Conservation (phyloP, 768 basidiomycete genomes). For the Lactarius sp. region DNA sequence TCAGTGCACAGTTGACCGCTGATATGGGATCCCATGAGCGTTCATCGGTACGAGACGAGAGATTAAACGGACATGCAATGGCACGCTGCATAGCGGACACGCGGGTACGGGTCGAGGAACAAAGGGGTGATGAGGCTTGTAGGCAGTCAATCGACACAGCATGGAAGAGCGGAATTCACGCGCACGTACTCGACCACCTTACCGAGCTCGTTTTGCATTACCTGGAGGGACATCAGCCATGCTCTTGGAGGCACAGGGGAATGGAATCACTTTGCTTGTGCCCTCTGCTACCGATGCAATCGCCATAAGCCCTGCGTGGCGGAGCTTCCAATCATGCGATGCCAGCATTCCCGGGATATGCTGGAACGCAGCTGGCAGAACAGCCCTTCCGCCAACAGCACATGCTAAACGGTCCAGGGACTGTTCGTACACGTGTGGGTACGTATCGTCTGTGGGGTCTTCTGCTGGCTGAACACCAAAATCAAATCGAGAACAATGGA, state of each 20-base stretch:
- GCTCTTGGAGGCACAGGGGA: not conserved
- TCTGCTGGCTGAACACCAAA: constrained; percentile 49
- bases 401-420: constrained; percentile 76
- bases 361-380: constrained; percentile 77
- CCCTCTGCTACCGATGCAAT: constrained; percentile 85
- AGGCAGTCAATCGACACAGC: not conserved
- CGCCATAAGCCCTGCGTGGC: constrained; percentile 84
- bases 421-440: constrained; percentile 78
- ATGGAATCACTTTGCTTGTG: constrained; percentile 52
- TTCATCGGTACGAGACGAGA: not conserved
- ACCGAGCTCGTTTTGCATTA: constrained; percentile 76
- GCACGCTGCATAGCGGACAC: constrained; percentile 71
- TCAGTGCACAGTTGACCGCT: constrained; percentile 90
- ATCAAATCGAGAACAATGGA: not conserved
- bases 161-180: not conserved
- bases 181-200: constrained; percentile 71
- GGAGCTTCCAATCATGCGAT: constrained; percentile 76
- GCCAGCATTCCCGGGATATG: constrained; percentile 79
- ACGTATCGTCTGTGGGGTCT: constrained; percentile 56
- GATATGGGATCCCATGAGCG: constrained; percentile 11
- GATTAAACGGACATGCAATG: constrained; percentile 64
- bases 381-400: constrained; percentile 68
- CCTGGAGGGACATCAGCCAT: constrained; percentile 34
- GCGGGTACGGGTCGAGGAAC: constrained; percentile 75
- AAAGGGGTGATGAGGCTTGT: constrained; percentile 67